Conservation (phyloP, 192 early-diverging fungal genomes). For the Entrophospora sp. region DNA sequence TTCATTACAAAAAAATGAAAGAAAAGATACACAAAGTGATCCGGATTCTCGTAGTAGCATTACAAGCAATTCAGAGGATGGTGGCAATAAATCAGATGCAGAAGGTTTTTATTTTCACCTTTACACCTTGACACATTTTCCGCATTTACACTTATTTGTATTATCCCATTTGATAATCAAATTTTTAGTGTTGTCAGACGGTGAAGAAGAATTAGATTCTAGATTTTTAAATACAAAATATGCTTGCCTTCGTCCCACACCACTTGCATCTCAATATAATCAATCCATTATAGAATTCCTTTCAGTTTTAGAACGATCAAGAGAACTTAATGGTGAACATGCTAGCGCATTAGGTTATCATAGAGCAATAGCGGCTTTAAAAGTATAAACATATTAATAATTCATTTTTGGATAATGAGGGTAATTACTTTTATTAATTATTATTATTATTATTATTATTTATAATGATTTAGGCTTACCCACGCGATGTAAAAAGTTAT, state of each 20-base stretch:
- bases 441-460: not conserved
- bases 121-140: not conserved
- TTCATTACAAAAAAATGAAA: not conserved
- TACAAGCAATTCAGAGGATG: no score
- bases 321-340: conserved; percentile 18
- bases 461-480: conserved; percentile 19
- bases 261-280: conserved; percentile 18
- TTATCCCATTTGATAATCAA: no score
- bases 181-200: not conserved
- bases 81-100: not conserved
- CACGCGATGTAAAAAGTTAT: conserved; percentile 19
- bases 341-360: conserved; percentile 22
- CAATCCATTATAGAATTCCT: conserved; percentile 18
- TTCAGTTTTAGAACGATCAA: conserved; percentile 16
- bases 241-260: conserved; percentile 30
- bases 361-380: conserved; percentile 25
- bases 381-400: conserved; percentile 7
- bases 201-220: conserved; percentile 14
- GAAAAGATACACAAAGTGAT: not conserved
- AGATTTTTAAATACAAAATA: conserved; percentile 24
- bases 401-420: no score
- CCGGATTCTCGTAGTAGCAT: not conserved
- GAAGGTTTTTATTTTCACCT: not conserved
- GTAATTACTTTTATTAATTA: not conserved
- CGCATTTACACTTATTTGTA: not conserved